phyloP scores from a whole-genome alignment of 768 basidiomycete species.

The Mycena polygramma region DNA sequence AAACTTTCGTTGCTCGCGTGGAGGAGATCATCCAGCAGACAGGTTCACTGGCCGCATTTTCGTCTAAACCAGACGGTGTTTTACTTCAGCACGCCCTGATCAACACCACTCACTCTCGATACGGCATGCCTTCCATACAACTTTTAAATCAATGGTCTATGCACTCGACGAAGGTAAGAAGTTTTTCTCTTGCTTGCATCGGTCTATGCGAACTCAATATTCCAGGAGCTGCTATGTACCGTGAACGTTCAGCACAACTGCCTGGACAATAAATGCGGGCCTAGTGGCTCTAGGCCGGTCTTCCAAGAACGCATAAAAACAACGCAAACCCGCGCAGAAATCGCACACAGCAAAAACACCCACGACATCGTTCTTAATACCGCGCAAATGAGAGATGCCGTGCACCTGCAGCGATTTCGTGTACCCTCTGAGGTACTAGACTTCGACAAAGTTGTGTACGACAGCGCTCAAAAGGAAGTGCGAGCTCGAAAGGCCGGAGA shows the following conservation, averaged over 20 bases:
- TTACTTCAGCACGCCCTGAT: neutral
- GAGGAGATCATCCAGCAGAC: constrained; percentile 17
- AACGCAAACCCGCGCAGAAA: neutral
- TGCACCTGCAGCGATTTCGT: constrained; percentile 36
- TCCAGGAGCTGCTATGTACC: constrained; percentile 41
- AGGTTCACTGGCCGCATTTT: neutral
- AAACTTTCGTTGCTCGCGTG: constrained; percentile 6
- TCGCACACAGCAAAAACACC: constrained; percentile 5
- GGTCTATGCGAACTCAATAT: neutral
- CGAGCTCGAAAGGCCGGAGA: no score
- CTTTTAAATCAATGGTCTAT: neutral
- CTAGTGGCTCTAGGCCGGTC: constrained; percentile 23
- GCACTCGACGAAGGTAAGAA: neutral
- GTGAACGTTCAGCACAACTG: constrained; percentile 47
- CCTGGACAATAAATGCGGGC: constrained; percentile 31
- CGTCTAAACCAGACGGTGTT: constrained; percentile 9
- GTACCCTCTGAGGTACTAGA: no score
- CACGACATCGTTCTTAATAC: constrained; percentile 41
- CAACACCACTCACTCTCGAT: neutral
- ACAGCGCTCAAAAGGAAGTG: no score
- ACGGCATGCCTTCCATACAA: constrained; percentile 15
- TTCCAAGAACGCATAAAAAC: constrained; percentile 38
- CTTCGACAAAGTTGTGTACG: no score
- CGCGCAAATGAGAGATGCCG: constrained; percentile 44
- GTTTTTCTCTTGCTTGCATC: no score